phyloP scores from a whole-genome alignment of 768 basidiomycete genomes.

The Leucosporidium yakuticum region DNA sequence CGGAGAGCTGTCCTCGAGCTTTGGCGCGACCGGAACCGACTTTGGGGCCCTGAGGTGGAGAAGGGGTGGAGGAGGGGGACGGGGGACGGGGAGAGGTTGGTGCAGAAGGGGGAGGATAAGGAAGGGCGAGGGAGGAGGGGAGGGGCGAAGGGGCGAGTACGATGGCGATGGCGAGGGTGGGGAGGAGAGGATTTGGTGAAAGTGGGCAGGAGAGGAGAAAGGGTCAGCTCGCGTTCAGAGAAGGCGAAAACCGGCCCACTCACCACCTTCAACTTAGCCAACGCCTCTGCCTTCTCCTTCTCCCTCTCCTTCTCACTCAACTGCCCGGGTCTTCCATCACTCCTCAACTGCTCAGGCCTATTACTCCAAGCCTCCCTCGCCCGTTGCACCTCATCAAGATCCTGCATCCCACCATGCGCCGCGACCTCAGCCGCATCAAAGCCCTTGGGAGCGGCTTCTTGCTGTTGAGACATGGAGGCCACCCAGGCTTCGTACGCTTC shows the following conservation, averaged over 20 bases:
- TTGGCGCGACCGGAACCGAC: slow-evolving; percentile 55
- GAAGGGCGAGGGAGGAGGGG: not conserved
- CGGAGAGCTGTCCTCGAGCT: slow-evolving; percentile 70
- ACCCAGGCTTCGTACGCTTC: slow-evolving; percentile 38
- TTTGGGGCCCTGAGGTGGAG: slow-evolving; percentile 5
- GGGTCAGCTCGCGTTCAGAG: not conserved
- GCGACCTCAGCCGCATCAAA: slow-evolving; percentile 22
- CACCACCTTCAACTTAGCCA: slow-evolving; percentile 16
- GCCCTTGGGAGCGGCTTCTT: slow-evolving; percentile 12
- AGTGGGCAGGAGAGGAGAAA: not conserved
- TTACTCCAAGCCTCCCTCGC: slow-evolving; percentile 25
- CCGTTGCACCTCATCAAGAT: slow-evolving; percentile 14
- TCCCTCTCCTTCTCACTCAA: not conserved
- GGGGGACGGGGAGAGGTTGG: not conserved
- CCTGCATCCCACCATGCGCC: slow-evolving; percentile 18
- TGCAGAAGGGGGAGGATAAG: not conserved
- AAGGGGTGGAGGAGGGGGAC: not conserved
- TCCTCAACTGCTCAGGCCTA: slow-evolving; percentile 6
- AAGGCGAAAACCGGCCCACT: slow-evolving; percentile 10
- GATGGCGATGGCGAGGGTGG: no score
- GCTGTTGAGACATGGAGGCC: not conserved
- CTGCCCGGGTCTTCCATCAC: not conserved
- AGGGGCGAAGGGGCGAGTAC: not conserved
- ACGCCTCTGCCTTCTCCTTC: slow-evolving; percentile 10
- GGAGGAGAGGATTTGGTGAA: not conserved